Evolutionary conservation across 2,329 filamentous ascomycete genomes (phyloP), one percentile per base, ranked within the genome.

Genomic region (Penicillium sp.): DNA sequence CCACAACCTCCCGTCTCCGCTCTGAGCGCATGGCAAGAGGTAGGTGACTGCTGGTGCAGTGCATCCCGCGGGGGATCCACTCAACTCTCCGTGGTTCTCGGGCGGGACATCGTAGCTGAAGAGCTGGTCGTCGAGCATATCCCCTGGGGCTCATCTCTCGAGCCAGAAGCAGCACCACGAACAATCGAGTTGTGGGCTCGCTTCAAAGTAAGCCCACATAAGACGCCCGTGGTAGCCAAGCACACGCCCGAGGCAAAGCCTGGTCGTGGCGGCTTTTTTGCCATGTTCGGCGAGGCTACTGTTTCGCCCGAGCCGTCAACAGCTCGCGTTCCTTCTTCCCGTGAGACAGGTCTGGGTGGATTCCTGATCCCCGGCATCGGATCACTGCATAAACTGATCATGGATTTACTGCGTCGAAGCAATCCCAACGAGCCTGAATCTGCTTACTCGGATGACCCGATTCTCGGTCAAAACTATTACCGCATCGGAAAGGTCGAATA

Each of bases 1-100:
- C 65, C 70, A 13, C 57, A 64, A 18, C 74, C 79, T 1, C 79
- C 81, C 0, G 65, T 75, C n/a, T 71, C 79, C 0, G 90, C 88
- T 1, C 78, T 96, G 2, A 68, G 74, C 1, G 74, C 78, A 3
- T 96, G 92, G 91, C 78, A 86, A 9, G 89, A 96, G 45, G 82
- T 88, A 32, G 90, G 89, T 18, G 89, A 97, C 57, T 95, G 91
- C 72, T 97, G 91, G 89, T 97, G 93, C 71, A 86, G 88, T 4
- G 72, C 77, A 9, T 67, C 71, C 47, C 80, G 77, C 0, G 59
- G 79, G 45, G 70, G 69, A 13, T 73, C 75, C 14, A 64, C 75
- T 7, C 77, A 80, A 56, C 64, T 81, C 11, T 64, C 66, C 2
- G 66, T 79, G 18, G 48, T 65, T 4, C 66, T 78, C 0, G 65